Conservation (phyloP, 179 eudicot species). For the Pouteria campechiana region DNA sequence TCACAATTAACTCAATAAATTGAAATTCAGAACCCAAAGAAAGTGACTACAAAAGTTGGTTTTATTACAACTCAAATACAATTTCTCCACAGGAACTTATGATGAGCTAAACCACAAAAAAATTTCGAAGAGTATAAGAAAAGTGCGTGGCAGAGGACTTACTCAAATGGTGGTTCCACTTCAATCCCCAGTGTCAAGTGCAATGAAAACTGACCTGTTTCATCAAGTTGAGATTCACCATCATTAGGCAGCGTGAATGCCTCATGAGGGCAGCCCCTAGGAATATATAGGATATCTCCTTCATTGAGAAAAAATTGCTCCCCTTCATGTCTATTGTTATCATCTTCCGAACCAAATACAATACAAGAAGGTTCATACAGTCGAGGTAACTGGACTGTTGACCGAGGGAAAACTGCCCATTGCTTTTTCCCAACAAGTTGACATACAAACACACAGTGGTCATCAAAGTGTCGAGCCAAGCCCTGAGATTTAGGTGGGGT, state of each 20-base stretch:
- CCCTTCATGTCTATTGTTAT: conserved; percentile 6
- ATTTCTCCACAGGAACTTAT: too few species aligned
- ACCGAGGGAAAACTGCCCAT: conserved; percentile 43
- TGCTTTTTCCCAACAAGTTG: conserved; percentile 61
- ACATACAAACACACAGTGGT: conserved; percentile 81
- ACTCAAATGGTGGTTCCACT: conserved; percentile 90
- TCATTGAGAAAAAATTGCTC: conserved; percentile 41
- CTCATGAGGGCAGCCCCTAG: conserved; percentile 83
- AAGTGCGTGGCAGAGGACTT: too few species aligned
- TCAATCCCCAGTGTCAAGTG: conserved; percentile 81
- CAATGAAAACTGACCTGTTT: conserved; percentile 30
- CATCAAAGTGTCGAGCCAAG: conserved; percentile 67
- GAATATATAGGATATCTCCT: conserved; percentile 84
- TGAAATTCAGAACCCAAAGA: too few species aligned
- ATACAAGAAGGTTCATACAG: conserved; percentile 44
- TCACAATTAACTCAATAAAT: too few species aligned
- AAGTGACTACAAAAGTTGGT: too few species aligned
- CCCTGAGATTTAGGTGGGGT: conserved; percentile 84
- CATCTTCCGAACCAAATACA: conserved; percentile 12
- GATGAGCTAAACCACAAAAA: too few species aligned
- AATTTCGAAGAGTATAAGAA: too few species aligned
- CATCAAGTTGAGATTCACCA: conserved; percentile 11
- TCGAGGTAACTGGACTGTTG: conserved; percentile 47
- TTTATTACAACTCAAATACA: too few species aligned
- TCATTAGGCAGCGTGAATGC: conserved; percentile 38